phyloP scores from a whole-genome alignment of 1,284 basidiomycete species.

The Fomitopsis schrenkii region DNA sequence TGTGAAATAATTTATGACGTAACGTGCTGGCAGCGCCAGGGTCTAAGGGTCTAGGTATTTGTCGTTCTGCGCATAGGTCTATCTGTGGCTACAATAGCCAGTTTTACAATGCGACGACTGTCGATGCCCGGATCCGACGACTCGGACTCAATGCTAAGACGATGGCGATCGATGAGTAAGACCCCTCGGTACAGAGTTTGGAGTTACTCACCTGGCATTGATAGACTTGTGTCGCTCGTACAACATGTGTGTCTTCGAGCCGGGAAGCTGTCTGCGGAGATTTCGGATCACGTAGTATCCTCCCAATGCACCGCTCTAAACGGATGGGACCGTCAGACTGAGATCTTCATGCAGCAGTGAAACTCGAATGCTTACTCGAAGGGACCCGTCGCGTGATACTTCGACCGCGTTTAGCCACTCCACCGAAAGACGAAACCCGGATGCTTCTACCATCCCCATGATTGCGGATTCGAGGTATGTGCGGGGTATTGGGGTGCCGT shows the following conservation, averaged over 20 bases:
- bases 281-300: conserved; percentile 51
- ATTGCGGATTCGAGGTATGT: conserved; percentile 42
- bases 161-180: background rate
- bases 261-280: conserved; percentile 37
- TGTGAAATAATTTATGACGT: background rate
- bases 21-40: background rate
- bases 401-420: conserved; percentile 47
- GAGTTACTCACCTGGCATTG: conserved; percentile 42
- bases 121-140: conserved; percentile 33
- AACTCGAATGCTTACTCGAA: conserved; percentile 34
- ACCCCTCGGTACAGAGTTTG: background rate
- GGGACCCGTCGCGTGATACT: conserved; percentile 35
- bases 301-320: conserved; percentile 45
- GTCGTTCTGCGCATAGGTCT: conserved; percentile 14
- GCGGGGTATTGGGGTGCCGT: conserved; percentile 39
- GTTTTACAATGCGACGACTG: conserved; percentile 44
- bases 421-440: conserved; percentile 38
- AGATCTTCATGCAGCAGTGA: background rate
- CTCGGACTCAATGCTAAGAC: conserved; percentile 43
- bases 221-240: conserved; percentile 51
- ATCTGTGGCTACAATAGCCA: conserved; percentile 47
- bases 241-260: conserved; percentile 28
- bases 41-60: background rate
- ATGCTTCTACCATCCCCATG: conserved; percentile 39
- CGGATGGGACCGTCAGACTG: background rate